phyloP scores from a whole-genome alignment of 371 early-diverging fungal species.

The Smittium mucronatum region DNA sequence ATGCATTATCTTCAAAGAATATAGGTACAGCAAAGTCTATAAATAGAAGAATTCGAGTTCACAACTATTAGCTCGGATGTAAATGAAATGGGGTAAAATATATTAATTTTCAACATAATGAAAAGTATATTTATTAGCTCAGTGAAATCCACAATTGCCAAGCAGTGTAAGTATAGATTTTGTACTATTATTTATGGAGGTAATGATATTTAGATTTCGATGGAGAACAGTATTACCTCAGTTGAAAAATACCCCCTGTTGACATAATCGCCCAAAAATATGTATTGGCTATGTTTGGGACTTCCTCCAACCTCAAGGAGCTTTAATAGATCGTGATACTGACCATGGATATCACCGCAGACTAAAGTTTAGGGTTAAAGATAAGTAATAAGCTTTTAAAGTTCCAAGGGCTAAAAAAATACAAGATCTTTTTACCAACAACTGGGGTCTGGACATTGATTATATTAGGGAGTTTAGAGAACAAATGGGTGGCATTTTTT shows the following conservation, averaged over 20 bases:
- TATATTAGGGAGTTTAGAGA: slow-evolving; percentile 66
- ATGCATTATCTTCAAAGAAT: slow-evolving; percentile 85
- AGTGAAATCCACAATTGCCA: no score
- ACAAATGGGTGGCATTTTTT: slow-evolving; percentile 51
- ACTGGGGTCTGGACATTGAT: slow-evolving; percentile 80
- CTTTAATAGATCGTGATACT: slow-evolving; percentile 96
- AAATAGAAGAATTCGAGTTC: neutral
- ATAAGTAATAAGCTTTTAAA: neutral
- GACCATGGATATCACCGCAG: slow-evolving; percentile 99
- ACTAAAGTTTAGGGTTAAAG: slow-evolving; percentile 22
- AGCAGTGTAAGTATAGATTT: no score
- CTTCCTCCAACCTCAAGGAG: slow-evolving; percentile 94
- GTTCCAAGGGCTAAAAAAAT: neutral
- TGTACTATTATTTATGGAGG: no score
- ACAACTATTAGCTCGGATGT: slow-evolving; percentile 15
- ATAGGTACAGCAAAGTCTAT: slow-evolving; percentile 74
- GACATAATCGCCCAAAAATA: slow-evolving; percentile 97
- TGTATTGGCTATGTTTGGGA: slow-evolving; percentile 71
- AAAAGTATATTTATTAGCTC: no score
- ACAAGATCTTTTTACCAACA: slow-evolving; percentile 43
- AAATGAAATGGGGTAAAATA: no score
- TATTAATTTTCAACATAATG: no score
- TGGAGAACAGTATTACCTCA: no score
- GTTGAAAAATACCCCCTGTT: slow-evolving; percentile 92
- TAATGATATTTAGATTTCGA: no score